Evolutionary conservation across 495 filamentous ascomycete genomes (phyloP), one percentile per base, ranked within the genome.

Genomic region (Penicillium nucicola): DNA sequence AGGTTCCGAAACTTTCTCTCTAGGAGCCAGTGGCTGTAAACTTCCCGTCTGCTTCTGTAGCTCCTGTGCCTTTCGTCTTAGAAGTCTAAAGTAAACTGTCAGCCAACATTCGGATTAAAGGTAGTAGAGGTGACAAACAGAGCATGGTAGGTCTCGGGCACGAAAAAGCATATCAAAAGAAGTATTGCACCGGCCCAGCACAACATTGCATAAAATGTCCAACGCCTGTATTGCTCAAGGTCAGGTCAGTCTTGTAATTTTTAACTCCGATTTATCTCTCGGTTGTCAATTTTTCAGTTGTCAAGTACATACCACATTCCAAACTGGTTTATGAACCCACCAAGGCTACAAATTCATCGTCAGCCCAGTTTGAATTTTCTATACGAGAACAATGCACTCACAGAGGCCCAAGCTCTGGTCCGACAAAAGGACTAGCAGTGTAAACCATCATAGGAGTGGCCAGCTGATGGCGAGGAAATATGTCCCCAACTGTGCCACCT

Each of bases 71-170:
- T 95, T 95, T 19, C 80, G 71, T 30, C 87, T 80, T 18, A 97
- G 76, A 23, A 93, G 75, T 22, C 88, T 84, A 11, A 80, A n/a
- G n/a, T n/a, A n/a, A n/a, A n/a, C n/a, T n/a, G 74, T 30, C 77
- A n/a, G 3, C 49, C 43, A 60, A 47, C 42, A 42, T 30, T 31
- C 31, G 23, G 19, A 7, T 9, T 28, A 9, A 39, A 17, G 23
- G 31, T 42, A 5, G 14, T n/a, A 42, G 30, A 8, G 51, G 14
- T 5, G 40, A 38, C 71, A 46, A 65, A 75, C 74, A 85, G 82
- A 18, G 84, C 84, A 44, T 88, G 88, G 61, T 96, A 98, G 0
- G 93, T 97, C 71, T 97, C 92, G 1, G 93, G 92, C 1, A 96
- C 89, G 17, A 92, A 76, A 17, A 90, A 59, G 38, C 83, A 57